Evolutionary conservation across 106 monocot genomes (phyloP).

Genomic region (Platanthera zijinensis): DNA sequence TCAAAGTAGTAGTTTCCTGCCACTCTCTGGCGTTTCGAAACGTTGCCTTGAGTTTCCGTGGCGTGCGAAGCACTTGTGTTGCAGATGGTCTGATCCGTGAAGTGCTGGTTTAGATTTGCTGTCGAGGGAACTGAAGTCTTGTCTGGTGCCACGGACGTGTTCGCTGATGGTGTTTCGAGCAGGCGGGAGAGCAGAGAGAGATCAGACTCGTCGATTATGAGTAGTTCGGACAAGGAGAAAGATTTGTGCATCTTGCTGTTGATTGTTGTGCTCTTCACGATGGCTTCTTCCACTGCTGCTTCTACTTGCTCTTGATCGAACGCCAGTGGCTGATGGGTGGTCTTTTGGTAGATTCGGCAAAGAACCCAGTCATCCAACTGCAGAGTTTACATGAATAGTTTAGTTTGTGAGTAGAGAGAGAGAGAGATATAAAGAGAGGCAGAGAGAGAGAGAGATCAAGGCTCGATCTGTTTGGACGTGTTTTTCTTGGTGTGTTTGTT

Average conservation of each 20-base stretch:
- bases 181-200: slow-evolving; percentile 13
- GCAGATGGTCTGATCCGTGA: background rate
- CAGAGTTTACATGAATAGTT: background rate
- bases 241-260: slow-evolving; percentile 10
- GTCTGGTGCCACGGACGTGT: background rate
- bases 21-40: slow-evolving; percentile 15
- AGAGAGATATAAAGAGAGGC: background rate
- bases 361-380: slow-evolving; percentile 55
- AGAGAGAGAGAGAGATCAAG: background rate
- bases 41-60: slow-evolving; percentile 3
- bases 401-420: too few species aligned
- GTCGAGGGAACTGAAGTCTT: too few species aligned
- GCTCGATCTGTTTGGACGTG: too few species aligned
- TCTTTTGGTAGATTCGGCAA: slow-evolving; percentile 52
- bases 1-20: background rate
- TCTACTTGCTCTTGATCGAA: slow-evolving; percentile 17
- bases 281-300: slow-evolving; percentile 12
- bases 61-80: slow-evolving; percentile 8
- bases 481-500: too few species aligned
- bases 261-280: background rate
- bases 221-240: slow-evolving; percentile 23
- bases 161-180: background rate
- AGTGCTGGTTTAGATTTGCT: background rate
- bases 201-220: slow-evolving; percentile 9
- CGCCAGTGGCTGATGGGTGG: slow-evolving; percentile 8